A percentile compares a stretch with the other conserved stretches of the same genome.
These are phyloP conservation scores for Trametes elegans DNA, from an alignment of 768 basidiomycete genomes.

Conservation along the genomic window DNA sequence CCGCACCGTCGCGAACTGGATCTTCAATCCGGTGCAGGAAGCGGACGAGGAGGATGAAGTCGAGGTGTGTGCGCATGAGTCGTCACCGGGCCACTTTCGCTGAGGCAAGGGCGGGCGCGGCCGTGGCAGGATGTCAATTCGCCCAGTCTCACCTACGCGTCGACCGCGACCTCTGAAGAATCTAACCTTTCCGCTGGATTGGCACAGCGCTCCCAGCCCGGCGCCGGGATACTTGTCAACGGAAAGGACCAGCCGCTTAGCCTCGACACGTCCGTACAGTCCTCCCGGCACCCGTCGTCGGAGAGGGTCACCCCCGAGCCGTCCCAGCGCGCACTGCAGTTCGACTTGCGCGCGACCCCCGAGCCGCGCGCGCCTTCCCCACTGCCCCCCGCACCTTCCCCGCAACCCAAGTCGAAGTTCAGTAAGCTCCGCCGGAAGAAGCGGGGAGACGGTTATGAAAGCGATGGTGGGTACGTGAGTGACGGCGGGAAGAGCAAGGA, in stretches of 20 bases:
- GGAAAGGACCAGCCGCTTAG: constrained; percentile 10
- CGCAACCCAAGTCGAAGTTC: constrained; percentile 25
- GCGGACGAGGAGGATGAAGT: constrained; percentile 52
- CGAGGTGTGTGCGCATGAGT: constrained; percentile 29
- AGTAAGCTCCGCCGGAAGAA: constrained; percentile 38
- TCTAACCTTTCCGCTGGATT: constrained; percentile 32
- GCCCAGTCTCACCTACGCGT: constrained; percentile 39
- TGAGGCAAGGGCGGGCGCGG: neutral
- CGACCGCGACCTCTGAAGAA: constrained; percentile 43
- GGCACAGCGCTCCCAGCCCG: constrained; percentile 20
- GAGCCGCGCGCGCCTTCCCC: constrained; percentile 19
- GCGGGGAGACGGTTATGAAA: constrained; percentile 47
- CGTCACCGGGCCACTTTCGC: neutral
- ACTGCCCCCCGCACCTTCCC: constrained; percentile 15
- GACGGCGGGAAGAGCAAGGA: constrained; percentile 36
- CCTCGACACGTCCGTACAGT: constrained; percentile 10
- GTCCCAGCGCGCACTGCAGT: constrained; percentile 23
- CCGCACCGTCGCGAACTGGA: constrained; percentile 64
- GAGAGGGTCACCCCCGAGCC: constrained; percentile 3
- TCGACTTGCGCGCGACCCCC: constrained; percentile 33
- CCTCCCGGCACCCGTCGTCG: constrained; percentile 1
- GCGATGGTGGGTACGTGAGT: constrained; percentile 51
- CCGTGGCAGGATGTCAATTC: constrained; percentile 23
- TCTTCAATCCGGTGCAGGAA: constrained; percentile 59
- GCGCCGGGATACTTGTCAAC: constrained; percentile 20